Percentiles rank a stretch among this genome's conserved stretches.
These are phyloP conservation scores for Penicillium sp. DNA, from an alignment of 2,329 filamentous ascomycete species.

Conservation along the genomic window DNA sequence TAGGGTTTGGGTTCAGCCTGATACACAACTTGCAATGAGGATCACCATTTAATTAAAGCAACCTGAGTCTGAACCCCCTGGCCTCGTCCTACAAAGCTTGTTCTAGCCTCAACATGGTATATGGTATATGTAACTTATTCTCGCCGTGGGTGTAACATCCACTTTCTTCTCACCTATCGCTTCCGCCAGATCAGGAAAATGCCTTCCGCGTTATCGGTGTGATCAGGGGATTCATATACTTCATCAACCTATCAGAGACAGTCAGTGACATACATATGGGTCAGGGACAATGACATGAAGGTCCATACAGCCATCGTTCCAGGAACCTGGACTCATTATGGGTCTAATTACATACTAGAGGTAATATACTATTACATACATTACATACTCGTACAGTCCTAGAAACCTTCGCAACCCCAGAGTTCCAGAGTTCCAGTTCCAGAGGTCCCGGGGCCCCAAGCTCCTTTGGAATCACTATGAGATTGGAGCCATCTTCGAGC, in stretches of 20 bases:
- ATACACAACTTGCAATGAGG: conserved; percentile 7
- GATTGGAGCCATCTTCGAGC: conserved; percentile 6
- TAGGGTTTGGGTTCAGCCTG: conserved; percentile 21
- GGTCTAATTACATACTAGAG: too few species aligned
- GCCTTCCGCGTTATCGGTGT: not conserved
- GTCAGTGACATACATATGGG: too few species aligned
- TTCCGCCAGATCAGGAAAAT: not conserved
- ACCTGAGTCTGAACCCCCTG: not conserved
- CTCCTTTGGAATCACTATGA: conserved; percentile 11
- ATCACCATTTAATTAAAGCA: conserved; percentile 13
- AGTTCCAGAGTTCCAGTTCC: not conserved
- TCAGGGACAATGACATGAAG: conserved; percentile 4
- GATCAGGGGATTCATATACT: not conserved
- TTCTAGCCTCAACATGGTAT: conserved; percentile 8
- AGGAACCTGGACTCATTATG: conserved; percentile 22
- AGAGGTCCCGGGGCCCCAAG: conserved; percentile 12
- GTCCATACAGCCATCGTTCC: conserved; percentile 11
- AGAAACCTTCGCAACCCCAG: too few species aligned
- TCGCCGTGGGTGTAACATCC: too few species aligned
- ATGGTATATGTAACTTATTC: conserved; percentile 5
- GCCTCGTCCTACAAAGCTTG: conserved; percentile 17
- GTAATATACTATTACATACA: too few species aligned
- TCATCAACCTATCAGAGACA: not conserved
- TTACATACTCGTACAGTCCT: too few species aligned
- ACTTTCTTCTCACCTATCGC: too few species aligned